Evolutionary conservation across 2,329 filamentous ascomycete species (phyloP), one percentile per base, ranked within the genome.

Genomic region (Aspergillus sp.): DNA sequence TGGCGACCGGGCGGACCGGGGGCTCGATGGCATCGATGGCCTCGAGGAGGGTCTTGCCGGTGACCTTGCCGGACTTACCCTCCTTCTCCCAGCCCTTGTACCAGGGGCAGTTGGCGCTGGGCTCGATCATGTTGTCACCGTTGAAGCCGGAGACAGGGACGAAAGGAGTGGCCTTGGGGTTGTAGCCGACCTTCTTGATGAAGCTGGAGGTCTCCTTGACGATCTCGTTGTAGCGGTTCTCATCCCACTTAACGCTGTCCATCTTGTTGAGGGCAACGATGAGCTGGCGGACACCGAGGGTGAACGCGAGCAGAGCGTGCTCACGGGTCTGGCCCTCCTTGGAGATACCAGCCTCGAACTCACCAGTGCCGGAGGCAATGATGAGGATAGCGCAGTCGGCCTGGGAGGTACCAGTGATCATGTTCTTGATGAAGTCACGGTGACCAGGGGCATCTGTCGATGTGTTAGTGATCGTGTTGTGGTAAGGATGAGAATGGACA

Each of bases 341-440:
- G 82, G 91, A 96, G 84, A 98, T 98, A 96, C 91, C 91, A 82
- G 91, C 91, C 82, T 98, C 91, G 82, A 98, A 98, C 81, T 98
- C 91, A 95, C 91, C 91, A 86, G 86, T 94, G 78, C 91, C 91
- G 64, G 91, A 86, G 61, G 89, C 91, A 73, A 98, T 98, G 75
- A 98, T 96, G 78, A 98, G 88, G 70, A 98, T 86, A 64, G 91
- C 91, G 75, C 91, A 96, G 67, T 98, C 91, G 60, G 91, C 91
- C 83, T 96, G 91, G 71, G 91, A 98, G 66, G 91, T 96, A 88
- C 91, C 91, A 82, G 91, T 96, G 72, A 98, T 98, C 91, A 98
- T 98, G 88, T 96, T 98, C 89, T 98, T 98, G 86, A 98, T 96
- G 80, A 96, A 98, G 68, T 98, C 91, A 91, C 91, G 89, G 75